Conservation (phyloP, 805 yeast species). For the Candida railenensis region DNA sequence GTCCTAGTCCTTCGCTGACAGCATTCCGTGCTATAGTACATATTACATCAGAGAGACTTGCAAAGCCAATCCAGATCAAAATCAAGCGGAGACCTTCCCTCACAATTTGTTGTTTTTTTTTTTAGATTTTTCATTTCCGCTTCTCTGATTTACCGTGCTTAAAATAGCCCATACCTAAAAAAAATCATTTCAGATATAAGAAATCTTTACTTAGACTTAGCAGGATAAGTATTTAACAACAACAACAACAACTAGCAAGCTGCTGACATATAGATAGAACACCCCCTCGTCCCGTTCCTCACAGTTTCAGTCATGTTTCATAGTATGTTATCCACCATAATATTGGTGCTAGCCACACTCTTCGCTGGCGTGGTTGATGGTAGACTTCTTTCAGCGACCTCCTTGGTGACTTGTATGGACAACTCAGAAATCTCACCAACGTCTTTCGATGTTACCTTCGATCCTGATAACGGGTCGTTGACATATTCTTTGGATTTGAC, state of each 20-base stretch:
- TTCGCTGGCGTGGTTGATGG: constrained; percentile 11
- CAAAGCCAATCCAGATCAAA: too few relatives aligned
- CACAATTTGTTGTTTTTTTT: constrained; percentile 4
- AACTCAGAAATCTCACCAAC: constrained; percentile 70
- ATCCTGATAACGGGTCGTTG: constrained; percentile 68
- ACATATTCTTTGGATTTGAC: constrained; percentile 68
- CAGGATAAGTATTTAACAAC: too few relatives aligned
- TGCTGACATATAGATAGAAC: too few relatives aligned
- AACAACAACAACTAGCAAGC: too few relatives aligned
- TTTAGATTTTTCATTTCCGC: background rate
- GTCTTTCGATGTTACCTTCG: constrained; percentile 69
- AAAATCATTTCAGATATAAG: background rate
- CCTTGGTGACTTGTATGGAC: constrained; percentile 86
- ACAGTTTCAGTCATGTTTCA: background rate
- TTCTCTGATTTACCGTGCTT: constrained; percentile 1
- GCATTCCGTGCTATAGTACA: too few relatives aligned
- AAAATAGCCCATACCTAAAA: background rate
- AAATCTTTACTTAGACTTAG: too few relatives aligned
- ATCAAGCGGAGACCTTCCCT: background rate
- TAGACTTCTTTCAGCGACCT: constrained; percentile 53
- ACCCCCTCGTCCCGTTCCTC: too few relatives aligned
- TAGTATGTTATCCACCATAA: background rate
- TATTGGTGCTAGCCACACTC: background rate
- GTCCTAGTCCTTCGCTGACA: too few relatives aligned
- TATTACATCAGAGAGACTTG: too few relatives aligned